Evolutionary conservation across 495 filamentous ascomycete species (phyloP).

Genomic region (Hypoxylon perforatum): DNA sequence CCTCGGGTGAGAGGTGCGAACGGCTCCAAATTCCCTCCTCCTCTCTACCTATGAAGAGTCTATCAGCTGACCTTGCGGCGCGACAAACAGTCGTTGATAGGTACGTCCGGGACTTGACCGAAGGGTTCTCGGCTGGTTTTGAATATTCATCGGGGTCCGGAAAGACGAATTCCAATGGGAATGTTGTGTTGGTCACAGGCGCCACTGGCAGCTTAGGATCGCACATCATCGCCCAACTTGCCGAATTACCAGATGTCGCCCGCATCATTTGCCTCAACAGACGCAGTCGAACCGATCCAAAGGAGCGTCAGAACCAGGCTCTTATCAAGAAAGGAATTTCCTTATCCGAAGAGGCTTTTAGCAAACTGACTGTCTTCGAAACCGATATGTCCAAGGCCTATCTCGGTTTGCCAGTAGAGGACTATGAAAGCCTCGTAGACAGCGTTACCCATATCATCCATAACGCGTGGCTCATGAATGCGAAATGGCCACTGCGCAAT

Average conservation of each 20-base stretch:
- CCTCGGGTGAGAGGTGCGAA: conserved; percentile 50
- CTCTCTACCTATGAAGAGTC: conserved; percentile 39
- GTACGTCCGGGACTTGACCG: conserved; percentile 32
- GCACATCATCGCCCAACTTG: conserved; percentile 57
- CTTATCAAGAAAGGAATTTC: conserved; percentile 50
- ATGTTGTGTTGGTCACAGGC: conserved; percentile 63
- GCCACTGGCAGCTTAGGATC: conserved; percentile 62
- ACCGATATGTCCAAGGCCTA: conserved; percentile 57
- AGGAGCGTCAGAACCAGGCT: conserved; percentile 53
- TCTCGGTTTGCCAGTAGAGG: conserved; percentile 57
- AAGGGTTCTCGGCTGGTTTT: conserved; percentile 34
- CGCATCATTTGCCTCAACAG: conserved; percentile 64
- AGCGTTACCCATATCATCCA: conserved; percentile 67
- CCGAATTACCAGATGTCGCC: conserved; percentile 46
- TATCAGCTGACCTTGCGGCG: conserved; percentile 39
- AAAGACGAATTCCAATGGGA: conserved; percentile 43
- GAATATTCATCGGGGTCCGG: conserved; percentile 4
- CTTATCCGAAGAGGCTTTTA: conserved; percentile 36
- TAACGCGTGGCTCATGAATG: conserved; percentile 68
- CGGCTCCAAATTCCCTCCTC: conserved; percentile 30
- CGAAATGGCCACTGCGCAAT: conserved; percentile 51
- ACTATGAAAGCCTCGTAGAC: conserved; percentile 53
- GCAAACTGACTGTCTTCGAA: conserved; percentile 50
- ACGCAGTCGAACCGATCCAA: conserved; percentile 33
- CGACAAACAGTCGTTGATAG: conserved; percentile 45